Evolutionary conservation across 2,329 filamentous ascomycete species (phyloP), one percentile per base, ranked within the genome.

Genomic region (Leptographium procerum): DNA sequence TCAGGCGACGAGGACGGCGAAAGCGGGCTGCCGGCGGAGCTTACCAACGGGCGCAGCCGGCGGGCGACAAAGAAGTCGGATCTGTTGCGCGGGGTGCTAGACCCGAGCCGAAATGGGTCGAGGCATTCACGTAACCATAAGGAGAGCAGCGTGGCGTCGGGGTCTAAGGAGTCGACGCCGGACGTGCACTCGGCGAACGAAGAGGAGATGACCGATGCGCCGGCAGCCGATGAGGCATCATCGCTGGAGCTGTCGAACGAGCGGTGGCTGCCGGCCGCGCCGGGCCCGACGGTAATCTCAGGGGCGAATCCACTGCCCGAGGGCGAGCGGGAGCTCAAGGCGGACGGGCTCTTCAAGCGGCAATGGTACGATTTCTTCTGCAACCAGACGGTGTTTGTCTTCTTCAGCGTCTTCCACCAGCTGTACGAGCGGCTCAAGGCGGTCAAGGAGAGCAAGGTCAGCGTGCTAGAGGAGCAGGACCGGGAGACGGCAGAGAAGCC

Each of bases 381-480:
- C 69, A 97, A 96, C 70, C 83, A 90, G 66, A 89, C 87, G 4
- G 86, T 99, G 60, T 96, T 91, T 69, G 91, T 94, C 72, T 97
- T 99, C 78, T 88, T 99, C 75, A 89, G 87, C 65, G 86, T 96
- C 61, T 94, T 99, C 70, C 85, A 96, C 68, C 88, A 87, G n/a
- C 77, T 99, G 6, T 97, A 96, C 72, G 83, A 85, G 66, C 85
- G 94, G 47, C 79, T 99, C 16, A 78, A 87, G 62, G 87, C 88
- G 61, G 84, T 97, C 70, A 97, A 97, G 75, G 79, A 86, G 60
- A 86, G 86, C 67, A 87, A 88, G 65, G 78, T 81, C 3, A 82
- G 85, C 51, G 91, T 95, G 11, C 78, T 82, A 53, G 81, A 85
- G 64, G 86, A 89, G 66, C 86, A 96, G 45, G 76, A 80, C 29